These are phyloP conservation scores for Evernia prunastri DNA, from an alignment of 495 filamentous ascomycete genomes.

Conservation along the genomic window DNA sequence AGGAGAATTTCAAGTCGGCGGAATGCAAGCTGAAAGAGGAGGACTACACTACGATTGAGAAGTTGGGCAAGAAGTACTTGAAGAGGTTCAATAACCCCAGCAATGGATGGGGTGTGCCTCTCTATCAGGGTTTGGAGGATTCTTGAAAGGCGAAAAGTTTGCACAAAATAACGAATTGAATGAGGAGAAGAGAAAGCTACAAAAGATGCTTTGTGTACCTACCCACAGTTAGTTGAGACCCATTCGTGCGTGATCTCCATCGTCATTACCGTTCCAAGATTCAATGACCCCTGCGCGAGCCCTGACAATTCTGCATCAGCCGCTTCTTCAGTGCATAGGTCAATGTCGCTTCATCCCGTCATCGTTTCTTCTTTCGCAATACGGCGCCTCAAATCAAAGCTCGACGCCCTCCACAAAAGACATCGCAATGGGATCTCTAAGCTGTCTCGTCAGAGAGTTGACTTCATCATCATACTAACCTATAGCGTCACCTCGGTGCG, in stretches of 20 bases:
- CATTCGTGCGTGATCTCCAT: neutral
- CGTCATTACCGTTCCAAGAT: neutral
- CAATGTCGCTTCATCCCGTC: neutral
- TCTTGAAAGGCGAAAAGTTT: slow-evolving; percentile 3
- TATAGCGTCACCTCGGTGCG: neutral
- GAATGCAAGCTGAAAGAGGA: slow-evolving; percentile 25
- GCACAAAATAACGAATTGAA: neutral
- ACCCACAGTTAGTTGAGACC: neutral
- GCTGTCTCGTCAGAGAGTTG: neutral
- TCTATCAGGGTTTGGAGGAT: slow-evolving; percentile 35
- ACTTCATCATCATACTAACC: neutral
- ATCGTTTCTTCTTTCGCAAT: neutral
- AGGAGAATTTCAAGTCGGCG: slow-evolving; percentile 41
- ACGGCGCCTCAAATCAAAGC: neutral
- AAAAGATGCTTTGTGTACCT: neutral
- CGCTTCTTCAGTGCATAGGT: neutral
- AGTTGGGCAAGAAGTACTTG: slow-evolving; percentile 28
- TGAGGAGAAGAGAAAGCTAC: neutral
- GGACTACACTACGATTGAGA: slow-evolving; percentile 27
- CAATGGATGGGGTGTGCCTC: slow-evolving; percentile 29
- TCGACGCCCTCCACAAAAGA: neutral
- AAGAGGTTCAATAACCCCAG: slow-evolving; percentile 35
- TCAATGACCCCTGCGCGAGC: neutral
- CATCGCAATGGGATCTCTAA: neutral
- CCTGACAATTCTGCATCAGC: neutral